Conservation (phyloP, 345 rosid species). For the Clarkia xantiana region DNA sequence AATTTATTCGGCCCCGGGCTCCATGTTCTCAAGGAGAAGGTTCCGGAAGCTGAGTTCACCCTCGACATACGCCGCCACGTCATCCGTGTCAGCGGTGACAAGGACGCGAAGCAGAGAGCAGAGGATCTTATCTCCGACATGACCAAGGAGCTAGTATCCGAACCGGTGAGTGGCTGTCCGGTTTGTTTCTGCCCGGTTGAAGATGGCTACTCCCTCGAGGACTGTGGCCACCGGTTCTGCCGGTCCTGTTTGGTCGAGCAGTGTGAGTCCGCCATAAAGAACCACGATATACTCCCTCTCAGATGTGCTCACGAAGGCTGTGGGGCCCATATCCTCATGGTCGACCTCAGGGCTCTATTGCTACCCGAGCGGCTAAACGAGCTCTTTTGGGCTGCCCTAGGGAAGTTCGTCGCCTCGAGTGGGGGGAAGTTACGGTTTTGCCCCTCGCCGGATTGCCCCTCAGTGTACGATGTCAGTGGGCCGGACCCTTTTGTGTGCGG, state of each 20-base stretch:
- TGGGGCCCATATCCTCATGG: constrained; percentile 28
- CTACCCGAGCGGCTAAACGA: constrained; percentile 58
- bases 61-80: constrained; percentile 46
- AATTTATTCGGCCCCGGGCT: constrained; percentile 67
- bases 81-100: constrained; percentile 46
- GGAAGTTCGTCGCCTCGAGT: constrained; percentile 50
- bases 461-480: constrained; percentile 42
- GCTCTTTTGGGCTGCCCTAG: constrained; percentile 62
- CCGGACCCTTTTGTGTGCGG: constrained; percentile 57
- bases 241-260: constrained; percentile 66
- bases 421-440: constrained; percentile 54
- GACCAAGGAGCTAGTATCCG: constrained; percentile 17
- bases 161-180: constrained; percentile 29
- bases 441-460: constrained; percentile 82
- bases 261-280: constrained; percentile 51
- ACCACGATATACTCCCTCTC: constrained; percentile 53
- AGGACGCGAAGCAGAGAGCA: constrained; percentile 41
- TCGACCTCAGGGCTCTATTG: constrained; percentile 50
- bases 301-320: constrained; percentile 43
- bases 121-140: constrained; percentile 46
- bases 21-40: constrained; percentile 43
- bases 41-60: constrained; percentile 44
- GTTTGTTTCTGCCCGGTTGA: constrained; percentile 80
- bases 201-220: constrained; percentile 61
- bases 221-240: constrained; percentile 62